Evolutionary conservation across 2,329 filamentous ascomycete species (phyloP).

Genomic region (Aspergillus piperis): DNA sequence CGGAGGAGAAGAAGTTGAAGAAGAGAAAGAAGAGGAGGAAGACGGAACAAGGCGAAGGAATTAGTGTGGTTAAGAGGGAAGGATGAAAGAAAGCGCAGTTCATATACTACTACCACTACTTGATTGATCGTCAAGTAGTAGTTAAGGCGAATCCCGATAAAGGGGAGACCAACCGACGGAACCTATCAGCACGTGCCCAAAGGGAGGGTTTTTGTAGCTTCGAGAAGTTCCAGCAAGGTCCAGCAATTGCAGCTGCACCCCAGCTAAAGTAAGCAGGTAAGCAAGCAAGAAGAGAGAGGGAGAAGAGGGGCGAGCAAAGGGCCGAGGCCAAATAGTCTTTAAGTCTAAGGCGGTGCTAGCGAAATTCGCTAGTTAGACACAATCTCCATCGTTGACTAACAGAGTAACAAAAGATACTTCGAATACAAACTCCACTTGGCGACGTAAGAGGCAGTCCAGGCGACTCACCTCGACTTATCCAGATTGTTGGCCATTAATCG

Average conservation of each 20-base stretch:
- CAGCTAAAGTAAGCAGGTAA: neutral
- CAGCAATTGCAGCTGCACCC: neutral
- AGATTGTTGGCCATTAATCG: constrained; percentile 2
- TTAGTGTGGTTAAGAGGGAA: neutral
- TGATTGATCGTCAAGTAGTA: too few relatives aligned
- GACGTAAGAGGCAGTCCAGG: constrained; percentile 3
- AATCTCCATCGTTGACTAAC: too few relatives aligned
- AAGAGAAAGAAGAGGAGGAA: neutral
- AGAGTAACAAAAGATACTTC: too few relatives aligned
- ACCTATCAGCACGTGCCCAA: constrained; percentile 8
- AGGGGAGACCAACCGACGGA: constrained; percentile 3
- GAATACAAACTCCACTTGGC: neutral
- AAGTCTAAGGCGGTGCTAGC: too few relatives aligned
- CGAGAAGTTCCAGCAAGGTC: constrained; percentile 2
- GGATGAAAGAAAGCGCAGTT: neutral
- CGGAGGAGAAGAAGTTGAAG: neutral
- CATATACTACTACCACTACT: neutral
- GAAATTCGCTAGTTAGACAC: neutral
- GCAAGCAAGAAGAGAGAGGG: neutral
- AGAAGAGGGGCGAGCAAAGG: neutral
- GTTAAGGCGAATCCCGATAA: neutral
- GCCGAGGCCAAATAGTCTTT: too few relatives aligned
- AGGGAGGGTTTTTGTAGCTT: constrained; percentile 4
- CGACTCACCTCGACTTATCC: too few relatives aligned
- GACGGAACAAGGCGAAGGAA: neutral